phyloP scores from a whole-genome alignment of 2,329 filamentous ascomycete genomes.

The Trichoderma hamatum region DNA sequence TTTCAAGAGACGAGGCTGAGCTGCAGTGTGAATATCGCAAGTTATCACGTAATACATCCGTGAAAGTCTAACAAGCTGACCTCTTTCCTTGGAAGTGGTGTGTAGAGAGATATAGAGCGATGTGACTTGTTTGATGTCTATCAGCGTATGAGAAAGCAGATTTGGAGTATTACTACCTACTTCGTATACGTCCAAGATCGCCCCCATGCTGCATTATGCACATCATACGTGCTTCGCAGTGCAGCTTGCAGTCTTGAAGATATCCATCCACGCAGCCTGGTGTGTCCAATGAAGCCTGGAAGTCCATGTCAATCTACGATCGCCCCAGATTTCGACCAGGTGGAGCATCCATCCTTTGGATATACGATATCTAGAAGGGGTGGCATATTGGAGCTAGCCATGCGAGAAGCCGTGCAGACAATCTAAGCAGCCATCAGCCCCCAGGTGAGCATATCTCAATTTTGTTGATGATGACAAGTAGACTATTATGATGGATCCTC shows the following conservation, averaged over 20 bases:
- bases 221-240: background rate
- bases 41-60: background rate
- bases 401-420: background rate
- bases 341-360: background rate
- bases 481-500: background rate
- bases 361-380: background rate
- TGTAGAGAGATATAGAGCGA: background rate
- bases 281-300: background rate
- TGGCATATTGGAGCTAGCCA: slow-evolving; percentile 5
- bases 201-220: background rate
- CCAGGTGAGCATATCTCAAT: background rate
- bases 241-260: background rate
- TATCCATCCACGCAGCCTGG: background rate
- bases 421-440: background rate
- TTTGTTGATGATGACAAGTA: background rate
- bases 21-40: background rate
- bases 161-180: background rate
- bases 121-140: background rate
- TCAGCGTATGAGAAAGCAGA: background rate
- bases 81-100: background rate
- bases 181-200: background rate
- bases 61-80: background rate
- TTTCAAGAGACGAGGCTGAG: background rate
- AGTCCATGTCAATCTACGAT: background rate
- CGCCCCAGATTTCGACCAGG: background rate